Base-by-base conservation (phyloP, 1,139 yeast species). In the Sugiyamaella xylanicola region DNA sequence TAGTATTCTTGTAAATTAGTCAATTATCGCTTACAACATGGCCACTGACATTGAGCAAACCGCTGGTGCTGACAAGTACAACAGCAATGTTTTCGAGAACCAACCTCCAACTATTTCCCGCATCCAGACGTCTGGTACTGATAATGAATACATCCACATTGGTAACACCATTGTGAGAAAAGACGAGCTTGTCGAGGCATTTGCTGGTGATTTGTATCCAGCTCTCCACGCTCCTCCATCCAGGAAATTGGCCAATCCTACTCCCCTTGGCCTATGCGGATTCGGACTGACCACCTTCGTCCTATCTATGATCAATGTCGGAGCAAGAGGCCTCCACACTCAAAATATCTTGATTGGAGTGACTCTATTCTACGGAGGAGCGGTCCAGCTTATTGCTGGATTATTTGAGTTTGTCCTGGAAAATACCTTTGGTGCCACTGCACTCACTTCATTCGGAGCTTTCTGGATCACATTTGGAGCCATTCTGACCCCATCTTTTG, bases 391-490 rank as follows among this genome's bases (percentile, higher is more conserved):
- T 73, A 66, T 79, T 17, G 93, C 95, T 37, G 93, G 92, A 48
- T 79, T 86, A 83, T 86, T 86, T 81, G 91, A 85, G 68, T 77
- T 86, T 71, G 70, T 69, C 0, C 60, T 69, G 36, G 95, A 90
- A 65, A 88, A 89, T 75, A 84, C 95, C 53, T 91, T 89, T 76
- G 96, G 95, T 80, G 96, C 88, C 58, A 82, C 88, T 50, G 95
- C 93, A 2, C 78, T 90, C 58, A 74, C 86, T 21, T 86, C 95
- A 8, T 91, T 65, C 68, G 97, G 95, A 59, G 95, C 92, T 0
- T 91, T 89, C 72, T 91, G 97, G 97, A 78, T 87, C 71, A 77
- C 91, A 40, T 80, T 71, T 62, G 92, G 84, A 58, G 91, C 92
- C 19, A 78, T 90, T 58, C 76, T 82, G 59, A 82, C 84, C 56